Evolutionary conservation across 176 grass and related monocot genomes (phyloP), one percentile per base, ranked within the genome.

Genomic region (Hsuehochloa calcarea): DNA sequence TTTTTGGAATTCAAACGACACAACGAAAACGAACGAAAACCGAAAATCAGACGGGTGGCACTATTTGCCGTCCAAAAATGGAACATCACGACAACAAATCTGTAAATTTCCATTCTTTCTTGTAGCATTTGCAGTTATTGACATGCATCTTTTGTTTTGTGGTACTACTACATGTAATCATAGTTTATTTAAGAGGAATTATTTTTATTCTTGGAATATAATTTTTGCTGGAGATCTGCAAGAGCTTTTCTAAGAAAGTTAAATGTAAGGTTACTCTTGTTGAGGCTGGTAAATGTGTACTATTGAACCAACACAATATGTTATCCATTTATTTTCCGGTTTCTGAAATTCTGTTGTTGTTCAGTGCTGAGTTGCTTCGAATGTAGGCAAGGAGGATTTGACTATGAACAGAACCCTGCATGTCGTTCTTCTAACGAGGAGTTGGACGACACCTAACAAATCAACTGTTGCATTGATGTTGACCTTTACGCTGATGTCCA

Each of bases 61-160:
- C n/a, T n/a, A n/a, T n/a, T n/a, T n/a, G n/a, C n/a, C n/a, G n/a
- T n/a, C n/a, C n/a, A n/a, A n/a, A n/a, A n/a, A n/a, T n/a, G n/a
- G n/a, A n/a, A n/a, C n/a, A n/a, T n/a, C n/a, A n/a, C n/a, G n/a
- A 43, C 40, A 4, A 17, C n/a, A 65, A 41, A 69, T 74, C 19
- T 90, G 89, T 84, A 90, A 68, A 80, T 80, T 79, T 68, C 12
- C 15, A 75, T 85, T 68, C 31, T 69, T 79, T 75, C 72, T 76
- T 74, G 6, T 68, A 79, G 34, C n/a, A 83, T 73, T 61, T 63
- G 60, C 51, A 67, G 40, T 49, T 75, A 14, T 20, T 83, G 22
- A 0, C 11, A 73, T 50, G 25, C 15, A 79, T 55, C 1, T 63
- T 25, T 60, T 70, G 22, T 63, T 19, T 68, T 81, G 47, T 26